Evolutionary conservation across 495 filamentous ascomycete species (phyloP).

Genomic region (Daldinia caldariorum): DNA sequence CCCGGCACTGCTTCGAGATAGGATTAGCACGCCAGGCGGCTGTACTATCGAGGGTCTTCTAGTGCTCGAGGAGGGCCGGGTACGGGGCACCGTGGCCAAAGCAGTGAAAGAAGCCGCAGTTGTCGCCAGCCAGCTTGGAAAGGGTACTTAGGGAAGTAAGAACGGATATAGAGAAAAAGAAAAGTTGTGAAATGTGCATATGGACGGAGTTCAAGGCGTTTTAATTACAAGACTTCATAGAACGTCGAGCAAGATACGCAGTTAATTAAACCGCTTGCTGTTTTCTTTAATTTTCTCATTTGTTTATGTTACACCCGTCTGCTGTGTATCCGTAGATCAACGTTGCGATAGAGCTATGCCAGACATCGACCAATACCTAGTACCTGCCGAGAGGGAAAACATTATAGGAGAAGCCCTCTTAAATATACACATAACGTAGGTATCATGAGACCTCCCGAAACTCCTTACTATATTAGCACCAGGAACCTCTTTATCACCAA

Average conservation of each 20-base stretch:
- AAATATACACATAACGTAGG: slow-evolving; percentile 16
- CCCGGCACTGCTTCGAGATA: slow-evolving; percentile 78
- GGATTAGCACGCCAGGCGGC: slow-evolving; percentile 81
- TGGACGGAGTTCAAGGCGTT: slow-evolving; percentile 34
- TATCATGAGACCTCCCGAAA: slow-evolving; percentile 38
- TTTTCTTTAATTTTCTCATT: neutral
- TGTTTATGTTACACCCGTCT: neutral
- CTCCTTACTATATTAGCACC: slow-evolving; percentile 23
- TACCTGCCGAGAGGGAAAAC: neutral
- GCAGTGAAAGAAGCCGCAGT: slow-evolving; percentile 82
- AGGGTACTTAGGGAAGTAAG: slow-evolving; percentile 55
- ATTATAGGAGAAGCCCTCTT: neutral
- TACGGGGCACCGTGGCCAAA: slow-evolving; percentile 73
- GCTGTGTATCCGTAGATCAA: neutral
- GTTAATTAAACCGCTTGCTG: slow-evolving; percentile 2
- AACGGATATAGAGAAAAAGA: slow-evolving; percentile 45
- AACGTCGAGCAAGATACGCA: neutral
- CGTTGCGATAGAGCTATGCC: neutral
- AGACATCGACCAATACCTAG: neutral
- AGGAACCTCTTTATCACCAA: slow-evolving; percentile 4
- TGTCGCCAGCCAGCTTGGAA: slow-evolving; percentile 76
- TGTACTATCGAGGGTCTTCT: slow-evolving; percentile 82
- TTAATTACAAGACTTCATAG: slow-evolving; percentile 24
- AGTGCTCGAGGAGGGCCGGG: slow-evolving; percentile 78
- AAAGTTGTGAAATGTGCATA: slow-evolving; percentile 19